Base-by-base conservation (phyloP, 306 rosid species). In the Albizia julibrissin region DNA sequence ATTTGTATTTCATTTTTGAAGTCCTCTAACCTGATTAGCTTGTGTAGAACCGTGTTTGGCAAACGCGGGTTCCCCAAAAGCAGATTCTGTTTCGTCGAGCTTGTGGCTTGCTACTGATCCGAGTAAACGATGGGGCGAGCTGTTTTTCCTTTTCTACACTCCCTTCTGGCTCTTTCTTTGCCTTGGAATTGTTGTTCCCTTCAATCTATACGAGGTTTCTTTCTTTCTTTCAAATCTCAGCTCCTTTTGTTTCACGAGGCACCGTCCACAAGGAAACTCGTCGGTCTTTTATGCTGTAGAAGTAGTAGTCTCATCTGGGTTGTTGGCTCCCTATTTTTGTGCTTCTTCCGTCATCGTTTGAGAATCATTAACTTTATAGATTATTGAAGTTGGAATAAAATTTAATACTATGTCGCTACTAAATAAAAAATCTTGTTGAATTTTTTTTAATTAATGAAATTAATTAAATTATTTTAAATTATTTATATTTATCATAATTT, bases 121-220 rank as follows among this genome's bases (percentile, higher is more conserved):
- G 65, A 96, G 99, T 83, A 96, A 96, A 86, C 76, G 94, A 85
- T 96, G 99, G 98, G 99, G 92, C 46, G 99, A 93, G 88, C 46
- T 90, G 50, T 96, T 93, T 84, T 96, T 96, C 80, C 94, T 93
- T 33, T 31, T 88, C 69, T 96, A 93, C 81, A 93, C 98, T 26
- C 99, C 99, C 0, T 92, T 96, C 76, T 96, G 99, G 99, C 98
- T 96, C 79, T 92, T 94, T 27, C 97, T 96, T 42, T 91, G 92
- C 82, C 88, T 96, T n/a, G 99, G 99, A 67, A 88, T 96, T 64
- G 89, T 96, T 70, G 88, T 96, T 56, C 99, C 99, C 12, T 91
- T 74, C 88, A 90, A 90, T 66, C 94, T 96, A 72, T 96, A 96
- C 81, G 99, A 96, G 98, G 99, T 29, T 29, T 29, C n/a, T 91